phyloP scores from a whole-genome alignment of 2,329 filamentous ascomycete species.

The Orbilia javanica region DNA sequence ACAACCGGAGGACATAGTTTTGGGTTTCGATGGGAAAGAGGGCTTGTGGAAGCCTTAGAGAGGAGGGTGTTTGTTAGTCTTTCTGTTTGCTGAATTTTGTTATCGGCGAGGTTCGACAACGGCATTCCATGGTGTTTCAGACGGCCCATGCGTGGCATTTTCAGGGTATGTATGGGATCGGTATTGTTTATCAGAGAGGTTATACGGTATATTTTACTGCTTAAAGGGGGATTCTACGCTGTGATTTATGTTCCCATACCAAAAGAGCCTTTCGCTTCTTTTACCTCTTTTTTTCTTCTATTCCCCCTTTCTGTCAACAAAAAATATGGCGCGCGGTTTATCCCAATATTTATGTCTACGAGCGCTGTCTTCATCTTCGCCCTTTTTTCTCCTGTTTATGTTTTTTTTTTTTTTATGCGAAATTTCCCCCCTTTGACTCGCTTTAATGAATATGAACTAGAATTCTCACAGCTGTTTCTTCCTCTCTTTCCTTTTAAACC shows the following conservation, averaged over 20 bases:
- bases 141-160: neutral
- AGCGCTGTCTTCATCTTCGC: neutral
- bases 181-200: neutral
- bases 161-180: neutral
- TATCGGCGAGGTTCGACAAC: neutral
- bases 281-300: neutral
- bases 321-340: slow-evolving; percentile 25
- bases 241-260: neutral
- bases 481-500: neutral
- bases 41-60: slow-evolving; percentile 52
- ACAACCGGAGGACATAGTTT: slow-evolving; percentile 26
- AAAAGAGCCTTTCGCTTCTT: neutral
- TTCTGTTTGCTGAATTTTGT: neutral
- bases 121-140: neutral
- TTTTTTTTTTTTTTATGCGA: neutral
- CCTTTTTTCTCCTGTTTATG: neutral
- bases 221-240: neutral
- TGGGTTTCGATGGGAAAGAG: slow-evolving; percentile 31
- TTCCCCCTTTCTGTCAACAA: slow-evolving; percentile 2
- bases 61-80: neutral
- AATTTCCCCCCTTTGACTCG: neutral
- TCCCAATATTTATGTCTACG: slow-evolving; percentile 2
- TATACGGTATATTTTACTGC: neutral
- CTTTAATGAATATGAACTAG: slow-evolving; percentile 25
- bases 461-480: neutral